phyloP scores from a whole-genome alignment of 2,329 filamentous ascomycete genomes.

The Colletotrichum costaricense region DNA sequence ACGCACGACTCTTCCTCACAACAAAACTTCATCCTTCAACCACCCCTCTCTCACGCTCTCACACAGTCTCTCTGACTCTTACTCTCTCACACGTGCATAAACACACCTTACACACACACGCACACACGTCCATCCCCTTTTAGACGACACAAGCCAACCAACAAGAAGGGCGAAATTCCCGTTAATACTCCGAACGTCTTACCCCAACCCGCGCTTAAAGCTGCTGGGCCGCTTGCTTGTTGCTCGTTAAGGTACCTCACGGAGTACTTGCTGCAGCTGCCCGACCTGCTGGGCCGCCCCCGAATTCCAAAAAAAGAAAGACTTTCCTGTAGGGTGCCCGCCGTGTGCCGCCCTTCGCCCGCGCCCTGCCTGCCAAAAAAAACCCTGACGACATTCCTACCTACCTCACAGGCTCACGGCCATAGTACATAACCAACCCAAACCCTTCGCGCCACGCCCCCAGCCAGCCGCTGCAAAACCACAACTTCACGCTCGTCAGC shows the following conservation, averaged over 20 bases:
- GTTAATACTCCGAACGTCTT: neutral
- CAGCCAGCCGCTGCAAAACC: neutral
- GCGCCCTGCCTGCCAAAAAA: neutral
- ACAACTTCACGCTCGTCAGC: neutral
- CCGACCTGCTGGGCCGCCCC: conserved; percentile 19
- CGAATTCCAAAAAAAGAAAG: conserved; percentile 28
- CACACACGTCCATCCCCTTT: neutral
- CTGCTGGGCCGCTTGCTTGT: neutral
- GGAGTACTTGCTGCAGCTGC: conserved; percentile 12
- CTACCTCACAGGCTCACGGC: neutral
- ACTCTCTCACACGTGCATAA: neutral
- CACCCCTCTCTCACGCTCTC: neutral
- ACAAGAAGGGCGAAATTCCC: neutral
- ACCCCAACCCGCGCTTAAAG: conserved; percentile 10
- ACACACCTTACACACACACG: neutral
- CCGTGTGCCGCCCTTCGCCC: neutral
- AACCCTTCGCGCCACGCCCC: conserved; percentile 8
- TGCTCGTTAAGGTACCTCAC: neutral
- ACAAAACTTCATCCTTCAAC: neutral
- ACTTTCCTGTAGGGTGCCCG: conserved; percentile 23
- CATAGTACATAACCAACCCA: conserved; percentile 3
- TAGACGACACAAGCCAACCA: neutral
- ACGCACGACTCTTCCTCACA: neutral
- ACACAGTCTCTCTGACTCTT: neutral
- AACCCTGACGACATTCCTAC: conserved; percentile 33